Evolutionary conservation across 768 basidiomycete species (phyloP), one percentile per base, ranked within the genome.

Genomic region (Tulasnella sp.): DNA sequence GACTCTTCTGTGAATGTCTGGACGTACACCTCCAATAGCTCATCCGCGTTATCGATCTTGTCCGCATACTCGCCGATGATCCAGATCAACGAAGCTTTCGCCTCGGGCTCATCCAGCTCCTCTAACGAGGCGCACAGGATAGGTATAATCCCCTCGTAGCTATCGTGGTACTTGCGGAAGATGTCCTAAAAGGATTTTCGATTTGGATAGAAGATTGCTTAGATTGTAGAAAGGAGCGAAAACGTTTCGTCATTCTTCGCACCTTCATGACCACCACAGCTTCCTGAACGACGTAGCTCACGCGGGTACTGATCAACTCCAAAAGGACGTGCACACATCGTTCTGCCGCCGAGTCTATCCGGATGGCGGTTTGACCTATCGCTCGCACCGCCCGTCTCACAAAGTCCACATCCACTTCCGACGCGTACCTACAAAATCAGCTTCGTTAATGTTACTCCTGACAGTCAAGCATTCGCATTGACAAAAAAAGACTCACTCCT

Each of bases 261-360:
- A 91, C 94, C 82, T 97, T 98, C 89, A 99, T 96, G 1, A 99
- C 93, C 1, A 99, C 93, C 2, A 98, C 89, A 1, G 92, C 93
- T 72, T 99, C 95, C 69, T 98, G 95, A 2, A 97, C 94, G 32
- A 99, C 92, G 68, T 98, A 99, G 75, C 86, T 94, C 41, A 99
- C 89, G 9, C 92, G 80, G 0, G 94, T 95, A 34, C 79, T 83
- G 58, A 98, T 98, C 61, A 99, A 78, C 17, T 97, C 95, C 55
- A 99, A 74, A 38, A 99, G 74, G 2, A 96, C 92, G 64, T 91
- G 88, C 23, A 98, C 93, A 67, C 96, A 98, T 67, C 89, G 82
- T 69, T 96, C 95, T 0, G 95, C 91, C 2, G 92, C 86, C 13
- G 77, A 78, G 63, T 96, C 93, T 61, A 99, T 94, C 70, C 93